Conservation (phyloP, 2,329 filamentous ascomycete genomes). For the Teratosphaeria destructans region DNA sequence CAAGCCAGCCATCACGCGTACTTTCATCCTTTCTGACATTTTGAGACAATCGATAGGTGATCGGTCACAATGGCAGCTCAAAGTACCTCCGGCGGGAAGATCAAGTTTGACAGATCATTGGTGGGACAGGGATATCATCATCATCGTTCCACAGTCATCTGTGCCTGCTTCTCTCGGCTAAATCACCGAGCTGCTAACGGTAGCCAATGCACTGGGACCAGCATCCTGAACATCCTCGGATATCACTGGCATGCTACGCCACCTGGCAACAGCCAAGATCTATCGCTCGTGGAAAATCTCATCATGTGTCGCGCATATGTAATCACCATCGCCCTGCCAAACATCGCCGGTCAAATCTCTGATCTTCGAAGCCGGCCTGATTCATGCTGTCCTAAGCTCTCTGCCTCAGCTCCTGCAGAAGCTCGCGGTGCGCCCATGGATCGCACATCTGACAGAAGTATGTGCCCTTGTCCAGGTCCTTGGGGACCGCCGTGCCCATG, state of each 20-base stretch:
- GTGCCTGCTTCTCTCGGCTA: background rate
- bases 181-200: too few relatives aligned
- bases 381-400: background rate
- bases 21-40: background rate
- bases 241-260: background rate
- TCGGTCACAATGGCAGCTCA: too few relatives aligned
- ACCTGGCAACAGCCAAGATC: background rate
- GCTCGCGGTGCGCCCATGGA: slow-evolving; percentile 6
- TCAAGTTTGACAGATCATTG: background rate
- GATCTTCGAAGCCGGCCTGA: background rate
- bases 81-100: background rate
- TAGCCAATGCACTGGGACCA: background rate
- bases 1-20: background rate
- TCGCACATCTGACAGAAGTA: slow-evolving; percentile 19
- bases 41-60: background rate
- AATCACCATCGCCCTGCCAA: background rate
- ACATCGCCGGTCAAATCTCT: background rate
- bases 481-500: slow-evolving; percentile 10
- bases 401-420: background rate
- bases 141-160: background rate
- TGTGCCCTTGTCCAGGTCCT: slow-evolving; percentile 2
- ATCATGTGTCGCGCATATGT: background rate
- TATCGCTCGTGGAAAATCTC: background rate
- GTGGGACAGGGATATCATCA: background rate
- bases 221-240: background rate